Base-by-base conservation (phyloP, 1,284 basidiomycete genomes). In the Trichosporon coremiiforme region DNA sequence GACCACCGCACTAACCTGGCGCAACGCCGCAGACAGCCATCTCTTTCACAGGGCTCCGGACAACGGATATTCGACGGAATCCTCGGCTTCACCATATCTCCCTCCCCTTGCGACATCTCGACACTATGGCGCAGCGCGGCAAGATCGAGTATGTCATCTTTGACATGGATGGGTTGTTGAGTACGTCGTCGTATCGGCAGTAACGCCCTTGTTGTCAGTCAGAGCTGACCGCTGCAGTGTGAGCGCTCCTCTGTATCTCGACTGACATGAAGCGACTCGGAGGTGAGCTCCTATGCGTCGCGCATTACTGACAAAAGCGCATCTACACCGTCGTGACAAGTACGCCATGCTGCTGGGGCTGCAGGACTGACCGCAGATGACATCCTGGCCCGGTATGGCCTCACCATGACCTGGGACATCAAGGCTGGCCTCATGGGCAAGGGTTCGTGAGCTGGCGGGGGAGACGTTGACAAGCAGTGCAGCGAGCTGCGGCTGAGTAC, bases 371-470 rank as follows among this genome's bases (percentile, higher is more conserved):
- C 67, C 2, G 33, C 78, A 79, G 82, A 83, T 68, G 76, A 77
- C 10, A 82, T 83, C 29, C 76, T 85, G 5, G 79, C 69, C 4
- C 76, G 80, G 22, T 84, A 82, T 70, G 83, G 83, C 10, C 75
- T 74, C 64, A 69, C 71, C 65, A 80, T 83, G 76, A 79, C 79
- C 1, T 84, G 83, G 84, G 81, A 80, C 68, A 80, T 84, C 75
- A 85, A 85, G 74, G 69, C 80, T 20, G 80, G 82, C 2, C 72
- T 82, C 15, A 85, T 85, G 83, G 83, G 84, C 47, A 82, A 81
- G 64, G 75, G 82, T 82, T 67, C 68, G 76, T 53, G n/a, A 29
- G 12, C 36, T 25, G 9, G 36, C 36, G 36, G 3, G 10, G 7
- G 7, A 2, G 62, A 20, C 12, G 10, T 25, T 33, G 17, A 65